phyloP scores from a whole-genome alignment of 177 flowering plant genomes.

The Tripterygium wilfordii region DNA sequence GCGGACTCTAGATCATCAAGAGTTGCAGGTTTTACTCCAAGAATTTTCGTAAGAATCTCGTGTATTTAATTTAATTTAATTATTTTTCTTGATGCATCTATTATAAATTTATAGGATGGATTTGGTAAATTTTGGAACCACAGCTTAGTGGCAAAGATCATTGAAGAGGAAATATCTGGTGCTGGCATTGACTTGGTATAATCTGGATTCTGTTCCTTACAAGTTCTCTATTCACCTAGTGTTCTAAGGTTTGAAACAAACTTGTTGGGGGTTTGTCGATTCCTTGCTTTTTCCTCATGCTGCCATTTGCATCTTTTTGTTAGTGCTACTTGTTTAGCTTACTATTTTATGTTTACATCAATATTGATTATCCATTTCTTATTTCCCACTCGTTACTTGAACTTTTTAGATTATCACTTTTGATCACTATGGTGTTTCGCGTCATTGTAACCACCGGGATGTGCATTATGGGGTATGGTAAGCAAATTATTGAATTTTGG shows the following conservation, averaged over 20 bases:
- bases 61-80: background rate
- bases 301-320: too few relatives aligned
- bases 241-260: too few relatives aligned
- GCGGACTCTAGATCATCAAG: conserved; percentile 67
- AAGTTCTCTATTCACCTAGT: background rate
- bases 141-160: conserved; percentile 45
- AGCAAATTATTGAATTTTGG: too few relatives aligned
- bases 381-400: too few relatives aligned
- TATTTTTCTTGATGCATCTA: background rate
- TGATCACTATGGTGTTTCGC: conserved; percentile 85
- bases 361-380: too few relatives aligned
- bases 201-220: conserved; percentile 6
- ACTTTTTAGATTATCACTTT: conserved; percentile 72
- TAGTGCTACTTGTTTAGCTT: too few relatives aligned
- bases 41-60: background rate
- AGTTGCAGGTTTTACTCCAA: conserved; percentile 57
- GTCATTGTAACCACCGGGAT: conserved; percentile 87
- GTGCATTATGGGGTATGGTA: conserved; percentile 75
- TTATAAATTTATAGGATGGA: conserved; percentile 62
- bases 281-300: too few relatives aligned
- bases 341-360: too few relatives aligned
- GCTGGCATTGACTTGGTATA: conserved; percentile 64
- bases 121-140: conserved; percentile 69
- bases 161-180: conserved; percentile 46
- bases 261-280: too few relatives aligned